Conservation (phyloP, 2,329 filamentous ascomycete species). For the Calonectria henricotiae region DNA sequence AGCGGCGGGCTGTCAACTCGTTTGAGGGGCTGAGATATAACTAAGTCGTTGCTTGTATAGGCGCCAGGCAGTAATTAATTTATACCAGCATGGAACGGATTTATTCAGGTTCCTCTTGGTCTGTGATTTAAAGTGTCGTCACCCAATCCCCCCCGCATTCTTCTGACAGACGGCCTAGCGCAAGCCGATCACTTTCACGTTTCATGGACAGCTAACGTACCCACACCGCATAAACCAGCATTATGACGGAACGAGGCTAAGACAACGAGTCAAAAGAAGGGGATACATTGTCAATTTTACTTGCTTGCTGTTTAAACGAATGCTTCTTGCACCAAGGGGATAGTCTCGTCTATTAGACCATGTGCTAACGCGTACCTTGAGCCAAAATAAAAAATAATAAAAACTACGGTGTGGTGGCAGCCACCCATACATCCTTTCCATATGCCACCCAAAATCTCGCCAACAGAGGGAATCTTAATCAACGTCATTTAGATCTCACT, state of each 20-base stretch:
- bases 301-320: constrained; percentile 53
- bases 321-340: constrained; percentile 45
- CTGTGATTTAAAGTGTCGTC: constrained; percentile 4
- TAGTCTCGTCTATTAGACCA: constrained; percentile 55
- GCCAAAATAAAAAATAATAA: constrained; percentile 43
- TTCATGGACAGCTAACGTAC: constrained; percentile 18
- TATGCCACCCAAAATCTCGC: constrained; percentile 48
- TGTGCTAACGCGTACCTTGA: constrained; percentile 50
- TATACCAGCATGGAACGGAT: constrained; percentile 16
- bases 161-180: not conserved
- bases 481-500: constrained; percentile 48
- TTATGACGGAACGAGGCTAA: not conserved
- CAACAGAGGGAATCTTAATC: constrained; percentile 52
- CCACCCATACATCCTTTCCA: constrained; percentile 46
- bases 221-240: constrained; percentile 16
- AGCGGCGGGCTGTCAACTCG: not conserved
- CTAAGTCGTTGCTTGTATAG: constrained; percentile 26
- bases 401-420: constrained; percentile 42
- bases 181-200: constrained; percentile 4
- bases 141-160: constrained; percentile 11
- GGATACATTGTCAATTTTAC: constrained; percentile 57
- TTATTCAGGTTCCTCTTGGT: constrained; percentile 7
- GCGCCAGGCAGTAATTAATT: constrained; percentile 19
- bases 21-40: constrained; percentile 17
- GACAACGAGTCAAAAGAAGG: constrained; percentile 37